Evolutionary conservation across 768 basidiomycete species (phyloP).

Genomic region (Rhodotorula babjevae): DNA sequence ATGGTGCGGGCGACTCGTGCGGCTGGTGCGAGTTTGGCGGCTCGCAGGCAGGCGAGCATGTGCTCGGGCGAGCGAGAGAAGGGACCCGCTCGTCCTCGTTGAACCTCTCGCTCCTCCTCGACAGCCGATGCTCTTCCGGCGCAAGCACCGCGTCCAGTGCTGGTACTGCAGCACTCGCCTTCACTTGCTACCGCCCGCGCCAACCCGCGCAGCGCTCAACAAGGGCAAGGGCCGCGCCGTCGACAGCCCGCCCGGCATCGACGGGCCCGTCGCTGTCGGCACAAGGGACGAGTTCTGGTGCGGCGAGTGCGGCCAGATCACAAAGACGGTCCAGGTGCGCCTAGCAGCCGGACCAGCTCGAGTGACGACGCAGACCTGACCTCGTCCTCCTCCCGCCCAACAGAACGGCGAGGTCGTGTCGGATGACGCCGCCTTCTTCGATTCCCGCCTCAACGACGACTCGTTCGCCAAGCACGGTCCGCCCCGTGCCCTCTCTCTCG

Average conservation of each 20-base stretch:
- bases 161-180: conserved; percentile 38
- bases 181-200: conserved; percentile 17
- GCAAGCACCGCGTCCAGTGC: conserved; percentile 15
- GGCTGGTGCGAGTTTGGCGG: too few species aligned
- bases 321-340: conserved; percentile 57
- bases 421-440: conserved; percentile 83
- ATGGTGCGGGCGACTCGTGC: neutral
- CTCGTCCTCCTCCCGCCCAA: neutral
- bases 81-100: too few species aligned
- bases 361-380: rapidly evolving
- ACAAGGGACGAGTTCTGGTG: conserved; percentile 30
- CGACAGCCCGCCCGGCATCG: neutral
- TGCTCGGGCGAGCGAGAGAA: neutral
- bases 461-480: conserved; percentile 71
- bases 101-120: neutral
- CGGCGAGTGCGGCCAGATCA: conserved; percentile 52
- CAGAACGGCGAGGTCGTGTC: conserved; percentile 69
- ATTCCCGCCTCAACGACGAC: conserved; percentile 62
- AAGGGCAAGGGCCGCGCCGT: conserved; percentile 14
- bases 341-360: rapidly evolving
- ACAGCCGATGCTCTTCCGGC: neutral
- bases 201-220: too few species aligned
- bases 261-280: conserved; percentile 6
- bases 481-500: neutral
- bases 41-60: neutral